Conservation (phyloP, 2,329 filamentous ascomycete species). For the Fusarium sp. region DNA sequence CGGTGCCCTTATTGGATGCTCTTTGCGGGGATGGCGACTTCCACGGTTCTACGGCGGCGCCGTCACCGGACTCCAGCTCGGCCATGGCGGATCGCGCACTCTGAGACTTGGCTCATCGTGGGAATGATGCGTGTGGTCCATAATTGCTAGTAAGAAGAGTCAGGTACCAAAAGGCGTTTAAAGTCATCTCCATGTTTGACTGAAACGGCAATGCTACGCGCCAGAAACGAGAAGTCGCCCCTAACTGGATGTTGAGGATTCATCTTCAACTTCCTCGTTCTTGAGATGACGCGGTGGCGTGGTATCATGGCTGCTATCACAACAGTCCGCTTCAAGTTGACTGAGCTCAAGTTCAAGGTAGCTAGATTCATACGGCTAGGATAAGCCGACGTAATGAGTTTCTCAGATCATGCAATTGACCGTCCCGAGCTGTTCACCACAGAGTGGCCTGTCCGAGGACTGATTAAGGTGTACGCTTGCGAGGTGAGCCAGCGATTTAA, state of each 20-base stretch:
- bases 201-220: too few relatives aligned
- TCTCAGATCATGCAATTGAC: constrained; percentile 19
- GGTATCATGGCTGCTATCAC: not conserved
- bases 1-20: constrained; percentile 7
- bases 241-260: not conserved
- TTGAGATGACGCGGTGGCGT: constrained; percentile 12
- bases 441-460: not conserved
- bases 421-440: not conserved
- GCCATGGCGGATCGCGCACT: not conserved
- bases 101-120: not conserved
- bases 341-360: not conserved
- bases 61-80: constrained; percentile 9
- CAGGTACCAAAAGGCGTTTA: not conserved
- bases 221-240: not conserved
- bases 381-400: not conserved
- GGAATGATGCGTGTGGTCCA: not conserved
- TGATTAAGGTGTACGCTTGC: not conserved
- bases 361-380: not conserved
- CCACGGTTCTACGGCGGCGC: constrained; percentile 6
- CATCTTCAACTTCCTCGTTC: not conserved
- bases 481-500: not conserved
- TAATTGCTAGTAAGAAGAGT: not conserved
- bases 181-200: not conserved
- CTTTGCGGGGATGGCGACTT: not conserved
- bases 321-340: not conserved